Base-by-base conservation (phyloP, 2,329 filamentous ascomycete genomes). In the Aspergillus sp. region DNA sequence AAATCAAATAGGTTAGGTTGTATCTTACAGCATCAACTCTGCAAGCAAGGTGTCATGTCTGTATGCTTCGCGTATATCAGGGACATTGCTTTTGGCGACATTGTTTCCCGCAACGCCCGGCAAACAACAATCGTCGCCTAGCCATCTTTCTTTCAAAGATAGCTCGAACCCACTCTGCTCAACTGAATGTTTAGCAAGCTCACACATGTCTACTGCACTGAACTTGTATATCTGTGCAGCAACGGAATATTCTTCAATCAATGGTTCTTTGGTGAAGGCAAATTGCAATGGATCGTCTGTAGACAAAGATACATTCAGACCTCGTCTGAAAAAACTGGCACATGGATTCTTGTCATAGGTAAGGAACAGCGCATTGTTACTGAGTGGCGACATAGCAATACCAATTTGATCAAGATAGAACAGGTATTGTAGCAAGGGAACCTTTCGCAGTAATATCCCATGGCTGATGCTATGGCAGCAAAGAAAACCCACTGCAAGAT, bases 201-300 rank as follows among this genome's bases (percentile, higher is more conserved):
- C 93, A 64, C 93, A 97, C 93, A 98, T 98, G 62, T 98, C 93
- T 3, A 97, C 90, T 1, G 91, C 86, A 61, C 85, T 94, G 35
- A 98, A 81, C 72, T 97, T 97, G 74, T 97, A 98, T 50, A 98
- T 98, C 70, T 98, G 93, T 4, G 93, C 93, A 3, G 93, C 93
- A 7, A 98, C 93, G 0, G 91, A 90, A 63, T 98, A 98, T 65
- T 98, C 93, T 67, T 98, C 93, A 57, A 98, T 98, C 49, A 98
- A 72, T 1, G 93, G 93, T 68, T 98, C 93, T 62, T 97, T 98
- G 5, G 93, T 98, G 64, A 96, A 98, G 2, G 93, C 93, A 65
- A 98, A 98, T 64, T 98, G 93, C 42, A 98, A 77, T 19, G 93
- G 93, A 64, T 98, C 93, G 62, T 98, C 93, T 0, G 93, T 97